Evolutionary conservation across 164 flowering plant genomes (phyloP).

Genomic region (Vitis rotundifolia): DNA sequence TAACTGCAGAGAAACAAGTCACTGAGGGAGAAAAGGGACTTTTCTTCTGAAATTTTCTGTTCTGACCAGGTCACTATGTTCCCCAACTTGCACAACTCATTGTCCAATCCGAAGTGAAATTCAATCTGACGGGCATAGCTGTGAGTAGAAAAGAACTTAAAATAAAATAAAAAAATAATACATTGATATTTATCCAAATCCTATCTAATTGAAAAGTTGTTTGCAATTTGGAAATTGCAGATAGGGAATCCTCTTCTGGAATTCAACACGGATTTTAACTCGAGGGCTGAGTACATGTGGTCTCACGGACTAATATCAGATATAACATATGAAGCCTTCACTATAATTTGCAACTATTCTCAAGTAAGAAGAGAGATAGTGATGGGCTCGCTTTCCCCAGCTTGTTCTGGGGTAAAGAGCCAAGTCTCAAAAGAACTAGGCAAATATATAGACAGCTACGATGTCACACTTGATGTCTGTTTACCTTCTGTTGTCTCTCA

Average conservation of each 20-base stretch:
- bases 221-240: slow-evolving; percentile 8
- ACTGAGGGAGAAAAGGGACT: neutral
- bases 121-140: slow-evolving; percentile 43
- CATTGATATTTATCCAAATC: neutral
- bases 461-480: slow-evolving; percentile 41
- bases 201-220: too few species aligned
- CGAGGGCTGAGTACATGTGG: slow-evolving; percentile 36
- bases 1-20: neutral
- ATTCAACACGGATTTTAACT: slow-evolving; percentile 40
- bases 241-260: slow-evolving; percentile 46
- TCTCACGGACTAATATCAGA: slow-evolving; percentile 51
- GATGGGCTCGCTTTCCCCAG: slow-evolving; percentile 11
- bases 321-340: slow-evolving; percentile 23
- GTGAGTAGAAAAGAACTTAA: slow-evolving; percentile 24
- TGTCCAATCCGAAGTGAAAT: slow-evolving; percentile 20
- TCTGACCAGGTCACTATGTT: slow-evolving; percentile 46
- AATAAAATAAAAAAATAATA: neutral
- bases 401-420: slow-evolving; percentile 16
- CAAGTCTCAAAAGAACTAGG: slow-evolving; percentile 25
- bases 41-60: neutral
- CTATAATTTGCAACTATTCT: slow-evolving; percentile 31
- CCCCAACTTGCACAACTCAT: slow-evolving; percentile 48
- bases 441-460: slow-evolving; percentile 23
- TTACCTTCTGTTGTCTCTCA: slow-evolving; percentile 20
- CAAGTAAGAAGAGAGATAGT: slow-evolving; percentile 19